A percentile compares a stretch with the other conserved stretches of the same genome.
Evolutionary conservation across 2,329 filamentous ascomycete genomes (phyloP).

Genomic region (Chaetomium olivaceum): DNA sequence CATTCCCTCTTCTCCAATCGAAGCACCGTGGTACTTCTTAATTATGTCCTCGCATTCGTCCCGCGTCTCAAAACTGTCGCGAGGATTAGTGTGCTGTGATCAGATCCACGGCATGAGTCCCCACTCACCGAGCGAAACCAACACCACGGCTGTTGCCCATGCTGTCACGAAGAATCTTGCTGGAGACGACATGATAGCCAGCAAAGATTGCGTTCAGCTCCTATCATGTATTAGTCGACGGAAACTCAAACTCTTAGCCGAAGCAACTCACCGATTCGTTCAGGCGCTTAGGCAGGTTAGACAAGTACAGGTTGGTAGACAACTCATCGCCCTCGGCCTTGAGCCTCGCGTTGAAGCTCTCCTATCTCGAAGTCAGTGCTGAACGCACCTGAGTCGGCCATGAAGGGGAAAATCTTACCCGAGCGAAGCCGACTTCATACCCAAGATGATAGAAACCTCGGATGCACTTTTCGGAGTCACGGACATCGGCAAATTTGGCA

Average conservation of each 20-base stretch:
- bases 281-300: slow-evolving; percentile 88
- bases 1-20: slow-evolving; percentile 74
- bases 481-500: slow-evolving; percentile 86
- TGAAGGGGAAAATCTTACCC: slow-evolving; percentile 56
- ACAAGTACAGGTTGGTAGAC: slow-evolving; percentile 97
- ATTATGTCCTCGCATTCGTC: slow-evolving; percentile 91
- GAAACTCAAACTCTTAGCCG: background rate
- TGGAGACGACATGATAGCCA: slow-evolving; percentile 82
- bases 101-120: no score
- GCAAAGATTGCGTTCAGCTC: slow-evolving; percentile 77
- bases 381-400: background rate
- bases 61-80: slow-evolving; percentile 76
- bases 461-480: slow-evolving; percentile 93
- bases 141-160: slow-evolving; percentile 94
- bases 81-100: slow-evolving; percentile 31
- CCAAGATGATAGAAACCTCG: slow-evolving; percentile 91
- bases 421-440: slow-evolving; percentile 96
- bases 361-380: slow-evolving; percentile 51
- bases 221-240: slow-evolving; percentile 43
- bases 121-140: slow-evolving; percentile 87
- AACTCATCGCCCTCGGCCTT: slow-evolving; percentile 89
- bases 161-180: slow-evolving; percentile 89
- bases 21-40: slow-evolving; percentile 77
- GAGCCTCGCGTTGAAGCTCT: slow-evolving; percentile 96
- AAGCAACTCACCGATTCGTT: slow-evolving; percentile 74